Conservation (phyloP, 2,329 filamentous ascomycete genomes). For the Fusarium dlaminii region DNA sequence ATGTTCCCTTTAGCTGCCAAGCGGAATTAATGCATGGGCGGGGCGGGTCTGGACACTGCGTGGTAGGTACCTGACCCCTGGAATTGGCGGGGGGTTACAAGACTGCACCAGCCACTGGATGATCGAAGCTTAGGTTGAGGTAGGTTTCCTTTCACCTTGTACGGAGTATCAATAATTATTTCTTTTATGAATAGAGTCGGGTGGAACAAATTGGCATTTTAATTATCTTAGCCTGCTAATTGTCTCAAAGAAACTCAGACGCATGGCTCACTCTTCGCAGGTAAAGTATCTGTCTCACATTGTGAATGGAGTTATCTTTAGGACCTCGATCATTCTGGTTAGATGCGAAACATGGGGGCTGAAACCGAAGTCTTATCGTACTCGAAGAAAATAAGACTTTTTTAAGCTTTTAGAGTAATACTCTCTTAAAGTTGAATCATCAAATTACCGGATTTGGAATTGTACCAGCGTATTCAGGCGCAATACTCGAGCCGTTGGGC, state of each 20-base stretch:
- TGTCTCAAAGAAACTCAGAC: background rate
- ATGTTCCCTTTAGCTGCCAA: slow-evolving; percentile 30
- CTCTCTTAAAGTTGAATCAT: background rate
- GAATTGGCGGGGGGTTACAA: slow-evolving; percentile 6
- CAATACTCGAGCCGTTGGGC: background rate
- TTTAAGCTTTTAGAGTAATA: background rate
- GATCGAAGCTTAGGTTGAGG: background rate
- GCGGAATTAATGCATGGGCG: slow-evolving; percentile 33
- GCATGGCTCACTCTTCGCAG: background rate
- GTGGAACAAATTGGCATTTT: background rate
- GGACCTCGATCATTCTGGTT: background rate
- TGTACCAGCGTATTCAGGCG: slow-evolving; percentile 5
- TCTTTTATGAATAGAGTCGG: background rate
- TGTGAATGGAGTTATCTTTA: background rate
- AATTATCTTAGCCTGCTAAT: background rate
- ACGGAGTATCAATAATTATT: background rate
- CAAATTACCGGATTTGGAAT: slow-evolving; percentile 4
- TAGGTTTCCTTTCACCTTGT: background rate
- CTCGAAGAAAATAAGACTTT: background rate
- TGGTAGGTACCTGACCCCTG: slow-evolving; percentile 31
- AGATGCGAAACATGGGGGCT: background rate
- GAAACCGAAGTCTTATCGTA: background rate
- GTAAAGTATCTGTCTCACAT: background rate
- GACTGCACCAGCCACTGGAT: slow-evolving; percentile 12
- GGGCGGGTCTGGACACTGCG: slow-evolving; percentile 7